Base-by-base conservation (phyloP, 768 basidiomycete genomes). In the Boletus rubescentipes region DNA sequence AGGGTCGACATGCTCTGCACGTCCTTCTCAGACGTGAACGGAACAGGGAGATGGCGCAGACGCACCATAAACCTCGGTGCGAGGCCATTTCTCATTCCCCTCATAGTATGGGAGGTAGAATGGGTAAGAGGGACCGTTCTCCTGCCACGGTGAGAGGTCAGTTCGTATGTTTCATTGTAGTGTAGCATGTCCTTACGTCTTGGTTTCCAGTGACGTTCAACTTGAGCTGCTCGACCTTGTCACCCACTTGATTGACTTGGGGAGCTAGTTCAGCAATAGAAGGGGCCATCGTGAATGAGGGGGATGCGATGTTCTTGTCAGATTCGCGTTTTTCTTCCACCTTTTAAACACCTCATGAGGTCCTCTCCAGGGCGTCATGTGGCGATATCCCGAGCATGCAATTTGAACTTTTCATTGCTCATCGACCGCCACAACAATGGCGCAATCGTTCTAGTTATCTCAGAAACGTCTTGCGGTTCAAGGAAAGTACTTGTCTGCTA, bases 31-130 rank as follows among this genome's bases (percentile, higher is more conserved):
- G 26, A 3, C 26, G 26, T 26, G 4, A 26, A 26, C 26, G 6
- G 26, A 26, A 26, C n/a, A 26, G 26, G 6, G 26, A 26, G 26
- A 26, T 26, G 26, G 26, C n/a, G 26, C 26, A 6, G 26, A 26
- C 26, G 26, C 3, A 26, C 26, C 49, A 9, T 61, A 53, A 35
- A 78, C 62, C 55, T 82, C 67, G 21, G 73, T 76, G 14, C 77
- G 77, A 55, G 77, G 74, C 60, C 76, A 81, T 54, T 81, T 82
- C 72, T 82, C 79, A 34, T 67, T 60, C 0, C 68, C 58, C 52
- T 82, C 77, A 59, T 70, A 79, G 60, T 76, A 64, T 7, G 79
- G 81, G 35, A 65, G 72, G 66, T 82, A 81, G 62, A 72, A 76
- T 1, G 81, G 80, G 58, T 82, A 79, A 10, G 77, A 72, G 16